These are phyloP conservation scores for Aethionema arabicum DNA, from an alignment of 345 rosid species.

Conservation along the genomic window DNA sequence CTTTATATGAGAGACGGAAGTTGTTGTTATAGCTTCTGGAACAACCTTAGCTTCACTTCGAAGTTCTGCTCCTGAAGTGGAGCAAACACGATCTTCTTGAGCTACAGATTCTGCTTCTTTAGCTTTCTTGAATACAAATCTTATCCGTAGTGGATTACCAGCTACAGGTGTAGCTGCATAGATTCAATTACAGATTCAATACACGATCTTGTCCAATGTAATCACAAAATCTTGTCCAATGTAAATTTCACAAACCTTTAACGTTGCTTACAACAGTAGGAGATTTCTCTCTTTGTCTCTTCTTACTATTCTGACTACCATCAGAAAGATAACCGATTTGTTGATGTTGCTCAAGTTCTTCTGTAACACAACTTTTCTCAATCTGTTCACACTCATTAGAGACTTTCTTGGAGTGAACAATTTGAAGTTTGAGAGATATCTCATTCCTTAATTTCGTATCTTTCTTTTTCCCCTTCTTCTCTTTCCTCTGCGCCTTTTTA, in stretches of 20 bases:
- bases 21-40: neutral
- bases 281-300: slow-evolving; percentile 37
- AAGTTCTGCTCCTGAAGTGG: slow-evolving; percentile 31
- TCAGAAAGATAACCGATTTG: slow-evolving; percentile 44
- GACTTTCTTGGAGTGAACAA: slow-evolving; percentile 4
- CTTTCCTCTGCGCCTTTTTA: slow-evolving; percentile 27
- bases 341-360: slow-evolving; percentile 25
- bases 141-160: slow-evolving; percentile 56
- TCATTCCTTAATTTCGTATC: slow-evolving; percentile 13
- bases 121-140: slow-evolving; percentile 41
- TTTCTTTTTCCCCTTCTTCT: slow-evolving; percentile 36
- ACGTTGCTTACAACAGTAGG: slow-evolving; percentile 30
- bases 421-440: slow-evolving; percentile 8
- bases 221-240: neutral
- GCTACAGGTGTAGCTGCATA: slow-evolving; percentile 13
- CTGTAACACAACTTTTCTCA: slow-evolving; percentile 35
- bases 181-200: neutral
- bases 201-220: too few species aligned
- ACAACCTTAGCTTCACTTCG: neutral
- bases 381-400: slow-evolving; percentile 33
- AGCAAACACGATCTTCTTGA: slow-evolving; percentile 31
- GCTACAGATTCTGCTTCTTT: slow-evolving; percentile 25
- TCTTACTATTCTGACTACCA: slow-evolving; percentile 46
- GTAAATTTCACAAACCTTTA: slow-evolving; percentile 34
- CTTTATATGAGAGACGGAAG: neutral